Percentiles rank a stretch among this genome's conserved stretches.
phyloP scores from a whole-genome alignment of 768 basidiomycete genomes.

The Strobilomyces confusus region DNA sequence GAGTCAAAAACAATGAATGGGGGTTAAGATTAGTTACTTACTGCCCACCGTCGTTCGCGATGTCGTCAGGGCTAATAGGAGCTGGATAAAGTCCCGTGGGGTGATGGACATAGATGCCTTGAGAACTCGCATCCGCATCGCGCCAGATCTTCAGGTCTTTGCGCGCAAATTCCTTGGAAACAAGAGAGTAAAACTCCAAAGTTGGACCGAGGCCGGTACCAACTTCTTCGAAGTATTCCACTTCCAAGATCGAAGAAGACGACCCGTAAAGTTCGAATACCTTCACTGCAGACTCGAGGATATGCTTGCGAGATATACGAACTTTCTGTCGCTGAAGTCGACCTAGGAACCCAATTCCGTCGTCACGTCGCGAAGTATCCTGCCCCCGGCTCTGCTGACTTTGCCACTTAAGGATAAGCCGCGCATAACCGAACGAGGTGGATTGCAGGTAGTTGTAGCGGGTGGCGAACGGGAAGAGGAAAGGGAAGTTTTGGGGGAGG shows the following conservation, averaged over 20 bases:
- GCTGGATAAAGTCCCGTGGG: slow-evolving; percentile 85
- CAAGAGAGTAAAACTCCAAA: slow-evolving; percentile 97
- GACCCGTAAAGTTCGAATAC: slow-evolving; percentile 96
- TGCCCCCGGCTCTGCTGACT: slow-evolving; percentile 79
- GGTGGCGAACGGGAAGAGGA: slow-evolving; percentile 98
- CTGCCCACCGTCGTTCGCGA: slow-evolving; percentile 71
- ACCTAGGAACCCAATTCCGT: slow-evolving; percentile 88
- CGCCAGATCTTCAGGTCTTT: slow-evolving; percentile 90
- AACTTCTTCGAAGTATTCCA: slow-evolving; percentile 98
- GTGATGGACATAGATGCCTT: slow-evolving; percentile 75
- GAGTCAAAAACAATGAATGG: background rate
- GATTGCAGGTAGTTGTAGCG: slow-evolving; percentile 97
- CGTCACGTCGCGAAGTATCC: slow-evolving; percentile 79
- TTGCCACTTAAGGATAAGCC: slow-evolving; percentile 93
- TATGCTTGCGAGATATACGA: slow-evolving; percentile 89
- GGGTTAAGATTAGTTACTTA: slow-evolving; percentile 35
- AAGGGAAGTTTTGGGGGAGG: slow-evolving; percentile 93
- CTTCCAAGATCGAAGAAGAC: slow-evolving; percentile 89
- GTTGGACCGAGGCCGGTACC: slow-evolving; percentile 97
- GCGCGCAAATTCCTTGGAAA: slow-evolving; percentile 91
- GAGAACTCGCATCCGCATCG: slow-evolving; percentile 63
- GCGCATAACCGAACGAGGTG: slow-evolving; percentile 95
- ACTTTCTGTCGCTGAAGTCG: slow-evolving; percentile 95
- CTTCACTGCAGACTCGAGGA: slow-evolving; percentile 96
- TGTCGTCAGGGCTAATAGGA: slow-evolving; percentile 69